A percentile compares a stretch with the other conserved stretches of the same genome.
phyloP scores from a whole-genome alignment of 768 basidiomycete species.

The Rubroboletus satanas region DNA sequence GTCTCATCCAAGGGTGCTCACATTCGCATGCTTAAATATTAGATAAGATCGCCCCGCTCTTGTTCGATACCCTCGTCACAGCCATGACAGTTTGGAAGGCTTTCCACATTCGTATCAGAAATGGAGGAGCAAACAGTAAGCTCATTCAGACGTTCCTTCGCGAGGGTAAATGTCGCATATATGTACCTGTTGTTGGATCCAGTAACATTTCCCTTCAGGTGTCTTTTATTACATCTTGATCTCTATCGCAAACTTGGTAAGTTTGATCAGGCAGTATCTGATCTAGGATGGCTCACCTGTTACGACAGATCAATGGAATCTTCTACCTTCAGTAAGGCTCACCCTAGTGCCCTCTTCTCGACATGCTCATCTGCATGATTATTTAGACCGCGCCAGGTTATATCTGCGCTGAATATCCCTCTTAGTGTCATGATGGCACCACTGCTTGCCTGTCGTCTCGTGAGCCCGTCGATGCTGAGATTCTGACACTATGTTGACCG shows the following conservation, averaged over 20 bases:
- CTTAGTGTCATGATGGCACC: conserved; percentile 82
- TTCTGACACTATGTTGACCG: conserved; percentile 4
- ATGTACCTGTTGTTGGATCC: background rate
- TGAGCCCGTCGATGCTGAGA: conserved; percentile 28
- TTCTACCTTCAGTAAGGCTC: conserved; percentile 75
- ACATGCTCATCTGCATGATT: conserved; percentile 11
- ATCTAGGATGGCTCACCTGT: conserved; percentile 1
- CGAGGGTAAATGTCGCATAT: conserved; percentile 48
- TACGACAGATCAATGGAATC: conserved; percentile 63
- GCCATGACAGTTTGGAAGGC: conserved; percentile 80
- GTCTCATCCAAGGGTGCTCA: conserved; percentile 21
- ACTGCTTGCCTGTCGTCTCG: conserved; percentile 73
- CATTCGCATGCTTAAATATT: conserved; percentile 4
- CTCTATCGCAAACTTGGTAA: conserved; percentile 75
- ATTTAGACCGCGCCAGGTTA: conserved; percentile 69
- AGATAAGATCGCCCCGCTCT: conserved; percentile 70
- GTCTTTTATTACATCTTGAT: conserved; percentile 84
- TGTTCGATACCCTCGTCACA: conserved; percentile 78
- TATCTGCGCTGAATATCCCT: conserved; percentile 81
- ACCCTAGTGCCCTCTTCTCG: background rate
- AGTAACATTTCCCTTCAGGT: conserved; percentile 32
- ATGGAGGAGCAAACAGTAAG: conserved; percentile 71
- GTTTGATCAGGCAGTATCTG: conserved; percentile 8
- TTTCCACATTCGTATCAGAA: conserved; percentile 68
- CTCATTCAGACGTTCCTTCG: conserved; percentile 82